Percentiles rank a stretch among this genome's conserved stretches.
phyloP scores from a whole-genome alignment of 345 rosid species.

The Gossypium turneri region DNA sequence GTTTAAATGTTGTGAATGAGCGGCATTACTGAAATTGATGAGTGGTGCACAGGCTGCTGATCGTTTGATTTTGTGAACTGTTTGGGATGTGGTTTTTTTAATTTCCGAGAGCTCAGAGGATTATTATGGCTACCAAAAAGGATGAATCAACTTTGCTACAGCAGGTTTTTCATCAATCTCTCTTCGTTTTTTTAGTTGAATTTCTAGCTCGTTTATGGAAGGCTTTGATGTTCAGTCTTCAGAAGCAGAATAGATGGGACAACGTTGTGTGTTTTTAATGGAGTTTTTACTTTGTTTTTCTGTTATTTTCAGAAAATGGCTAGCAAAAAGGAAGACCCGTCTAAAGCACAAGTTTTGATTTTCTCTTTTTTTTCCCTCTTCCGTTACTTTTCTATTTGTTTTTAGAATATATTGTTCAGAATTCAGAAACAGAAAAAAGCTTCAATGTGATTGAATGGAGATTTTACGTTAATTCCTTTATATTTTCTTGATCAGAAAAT shows the following conservation, averaged over 20 bases:
- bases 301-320: background rate
- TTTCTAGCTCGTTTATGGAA: background rate
- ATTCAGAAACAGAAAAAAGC: background rate
- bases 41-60: background rate
- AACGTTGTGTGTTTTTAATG: background rate
- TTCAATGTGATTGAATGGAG: background rate
- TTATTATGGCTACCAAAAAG: conserved; percentile 46
- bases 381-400: background rate
- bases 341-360: background rate
- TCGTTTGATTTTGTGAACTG: conserved; percentile 12
- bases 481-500: conserved; percentile 12
- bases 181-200: background rate
- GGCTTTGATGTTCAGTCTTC: background rate
- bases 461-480: background rate
- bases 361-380: background rate
- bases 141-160: conserved; percentile 27
- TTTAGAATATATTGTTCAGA: background rate
- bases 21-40: conserved; percentile 11
- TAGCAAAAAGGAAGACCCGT: background rate
- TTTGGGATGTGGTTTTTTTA: conserved; percentile 22
- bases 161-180: conserved; percentile 6
- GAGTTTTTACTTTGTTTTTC: background rate
- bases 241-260: background rate
- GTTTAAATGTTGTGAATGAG: conserved; percentile 3
- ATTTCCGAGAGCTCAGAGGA: conserved; percentile 18